Percentiles rank a stretch among this genome's conserved stretches.
Conservation (phyloP, 192 early-diverging fungal species). For the Coemansia sp. region DNA sequence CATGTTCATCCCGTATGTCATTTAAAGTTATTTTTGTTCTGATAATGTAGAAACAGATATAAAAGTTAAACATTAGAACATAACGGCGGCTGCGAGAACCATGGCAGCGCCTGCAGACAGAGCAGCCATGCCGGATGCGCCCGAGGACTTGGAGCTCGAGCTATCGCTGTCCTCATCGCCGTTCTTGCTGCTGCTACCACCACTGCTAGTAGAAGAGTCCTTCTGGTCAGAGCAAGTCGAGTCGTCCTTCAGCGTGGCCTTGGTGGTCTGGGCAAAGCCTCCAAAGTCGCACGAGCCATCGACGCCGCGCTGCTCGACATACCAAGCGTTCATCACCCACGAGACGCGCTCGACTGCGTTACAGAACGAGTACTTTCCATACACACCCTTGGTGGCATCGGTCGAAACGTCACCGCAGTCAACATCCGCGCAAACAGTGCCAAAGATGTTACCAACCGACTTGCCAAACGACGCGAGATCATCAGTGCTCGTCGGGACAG, state of each 20-base stretch:
- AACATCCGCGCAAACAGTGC: conserved; percentile 35
- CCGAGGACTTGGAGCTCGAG: conserved; percentile 9
- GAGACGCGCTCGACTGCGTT: conserved; percentile 40
- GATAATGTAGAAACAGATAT: neutral
- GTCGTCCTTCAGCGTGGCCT: conserved; percentile 24
- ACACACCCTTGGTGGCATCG: conserved; percentile 31
- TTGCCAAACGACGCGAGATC: conserved; percentile 30
- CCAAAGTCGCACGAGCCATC: conserved; percentile 52
- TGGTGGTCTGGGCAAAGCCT: conserved; percentile 35
- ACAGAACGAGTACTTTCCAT: conserved; percentile 53
- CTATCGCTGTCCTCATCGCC: neutral
- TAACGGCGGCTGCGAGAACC: conserved; percentile 6
- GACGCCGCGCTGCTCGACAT: conserved; percentile 29
- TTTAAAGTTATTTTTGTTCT: conserved; percentile 18
- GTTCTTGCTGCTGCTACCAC: conserved; percentile 3
- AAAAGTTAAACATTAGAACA: conserved; percentile 12
- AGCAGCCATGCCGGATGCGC: conserved; percentile 4
- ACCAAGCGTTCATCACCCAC: conserved; percentile 54
- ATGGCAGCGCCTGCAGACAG: conserved; percentile 13
- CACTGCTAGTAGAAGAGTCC: conserved; percentile 9
- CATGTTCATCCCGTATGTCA: conserved; percentile 79
- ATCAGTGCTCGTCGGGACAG: conserved; percentile 18
- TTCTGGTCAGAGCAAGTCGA: conserved; percentile 40
- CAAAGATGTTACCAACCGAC: conserved; percentile 33
- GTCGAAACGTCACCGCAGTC: conserved; percentile 37